Evolutionary conservation across 2,329 filamentous ascomycete species (phyloP).

Genomic region (Trichoderma polysporum): DNA sequence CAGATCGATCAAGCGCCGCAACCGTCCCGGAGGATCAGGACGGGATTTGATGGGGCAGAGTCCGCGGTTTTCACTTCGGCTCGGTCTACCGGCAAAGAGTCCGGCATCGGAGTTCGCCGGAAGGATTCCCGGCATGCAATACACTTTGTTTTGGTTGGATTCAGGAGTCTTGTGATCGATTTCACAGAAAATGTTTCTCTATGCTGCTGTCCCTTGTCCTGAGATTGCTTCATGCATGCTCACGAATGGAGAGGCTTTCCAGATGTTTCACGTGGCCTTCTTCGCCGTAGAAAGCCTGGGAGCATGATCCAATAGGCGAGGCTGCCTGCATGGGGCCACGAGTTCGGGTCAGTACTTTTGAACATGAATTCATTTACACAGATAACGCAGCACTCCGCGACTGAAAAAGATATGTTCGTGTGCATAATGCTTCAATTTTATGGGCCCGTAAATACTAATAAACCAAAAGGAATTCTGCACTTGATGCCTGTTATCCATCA

Average conservation of each 20-base stretch:
- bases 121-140: neutral
- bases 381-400: neutral
- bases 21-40: neutral
- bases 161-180: neutral
- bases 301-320: neutral
- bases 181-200: neutral
- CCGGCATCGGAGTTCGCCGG: conserved; percentile 5
- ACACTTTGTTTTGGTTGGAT: neutral
- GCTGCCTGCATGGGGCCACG: too few species aligned
- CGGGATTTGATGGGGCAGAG: neutral
- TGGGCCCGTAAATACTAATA: neutral
- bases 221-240: neutral
- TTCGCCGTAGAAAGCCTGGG: neutral
- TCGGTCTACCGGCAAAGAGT: neutral
- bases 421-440: neutral
- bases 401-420: neutral
- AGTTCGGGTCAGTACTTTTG: neutral
- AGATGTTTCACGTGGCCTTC: neutral
- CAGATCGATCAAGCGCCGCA: neutral
- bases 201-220: neutral
- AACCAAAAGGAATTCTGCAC: neutral
- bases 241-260: neutral
- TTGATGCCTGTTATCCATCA: neutral
- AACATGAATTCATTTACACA: neutral
- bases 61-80: neutral